Evolutionary conservation across 2,329 filamentous ascomycete genomes (phyloP), one percentile per base, ranked within the genome.

Genomic region (Madurella fahalii): DNA sequence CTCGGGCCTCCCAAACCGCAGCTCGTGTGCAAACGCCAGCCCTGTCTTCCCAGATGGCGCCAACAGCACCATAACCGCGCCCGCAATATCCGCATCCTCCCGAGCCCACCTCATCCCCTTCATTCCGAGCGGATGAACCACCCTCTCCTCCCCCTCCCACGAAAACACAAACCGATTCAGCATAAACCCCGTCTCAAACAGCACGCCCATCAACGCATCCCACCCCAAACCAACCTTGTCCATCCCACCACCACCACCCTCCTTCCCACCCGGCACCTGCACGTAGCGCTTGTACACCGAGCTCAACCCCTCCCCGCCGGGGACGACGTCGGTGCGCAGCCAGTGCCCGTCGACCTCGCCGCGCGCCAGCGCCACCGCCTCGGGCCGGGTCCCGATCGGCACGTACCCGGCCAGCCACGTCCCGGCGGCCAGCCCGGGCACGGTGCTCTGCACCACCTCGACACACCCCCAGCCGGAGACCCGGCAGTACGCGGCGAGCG

Each of bases 11-110:
- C 42, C 40, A 9, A 40, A 13, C 16, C 49, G 39, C 45, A 59
- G 15, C 48, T 57, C 50, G 16, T 54, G 34, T 9, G 57, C 57
- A 40, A 59, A 53, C 12, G 48, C 41, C 30, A 59, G 25, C 9
- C 47, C 54, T 3, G 57, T 59, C 42, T 59, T 59, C 11, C 53
- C 54, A 12, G 57, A 59, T 32, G 50, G 31, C 17, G 57, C 57
- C 30, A 59, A 20, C 20, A 57, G 17, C 9, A 59, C 40, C 44
- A 59, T 30, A 16, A 52, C 46, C 4, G 54, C 54, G 13, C 43
- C 57, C 9, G 34, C 37, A 15, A 59, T 17, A 30, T 57, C 47
- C 25, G 57, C 57, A 20, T 57, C 54, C 20, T 52, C 49, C 13
- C 13, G 41, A 12, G 16, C 41, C 54, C 57, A 59, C 8, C 39